These are phyloP conservation scores for Miscanthus lutarioriparius DNA, from an alignment of 176 grass and related monocot genomes.

Conservation along the genomic window DNA sequence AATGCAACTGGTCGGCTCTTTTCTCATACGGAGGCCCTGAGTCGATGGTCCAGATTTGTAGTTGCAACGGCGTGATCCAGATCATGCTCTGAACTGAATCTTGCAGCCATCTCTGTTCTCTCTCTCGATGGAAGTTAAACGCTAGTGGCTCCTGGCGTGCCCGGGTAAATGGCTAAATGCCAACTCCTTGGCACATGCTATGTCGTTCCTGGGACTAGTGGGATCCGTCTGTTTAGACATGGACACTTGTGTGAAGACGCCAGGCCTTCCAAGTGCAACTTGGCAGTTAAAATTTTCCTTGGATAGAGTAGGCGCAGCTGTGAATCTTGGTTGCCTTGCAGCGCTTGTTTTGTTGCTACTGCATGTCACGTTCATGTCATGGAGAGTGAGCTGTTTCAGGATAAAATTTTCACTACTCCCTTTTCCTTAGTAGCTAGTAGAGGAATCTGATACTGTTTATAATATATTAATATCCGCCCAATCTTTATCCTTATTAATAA, in stretches of 20 bases:
- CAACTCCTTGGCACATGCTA: neutral
- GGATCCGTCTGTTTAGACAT: neutral
- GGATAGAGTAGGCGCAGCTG: neutral
- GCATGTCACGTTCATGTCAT: neutral
- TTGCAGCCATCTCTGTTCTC: neutral
- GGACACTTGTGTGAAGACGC: neutral
- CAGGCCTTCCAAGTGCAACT: neutral
- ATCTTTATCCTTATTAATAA: constrained; percentile 42
- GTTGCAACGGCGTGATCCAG: neutral
- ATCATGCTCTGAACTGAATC: neutral
- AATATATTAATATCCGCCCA: neutral
- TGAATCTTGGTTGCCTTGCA: neutral
- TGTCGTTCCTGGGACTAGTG: neutral
- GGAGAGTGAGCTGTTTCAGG: constrained; percentile 19
- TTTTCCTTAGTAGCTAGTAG: neutral
- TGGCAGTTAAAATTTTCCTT: neutral
- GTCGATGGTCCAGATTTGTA: neutral
- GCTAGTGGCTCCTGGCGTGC: neutral
- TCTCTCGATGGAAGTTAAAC: neutral
- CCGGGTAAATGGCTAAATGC: neutral
- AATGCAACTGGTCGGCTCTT: neutral
- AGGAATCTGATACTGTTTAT: constrained; percentile 38
- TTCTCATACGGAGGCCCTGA: neutral
- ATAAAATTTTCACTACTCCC: neutral
- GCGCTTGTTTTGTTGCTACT: neutral